phyloP scores from a whole-genome alignment of 1,284 basidiomycete genomes.

The Ustilago crameri region DNA sequence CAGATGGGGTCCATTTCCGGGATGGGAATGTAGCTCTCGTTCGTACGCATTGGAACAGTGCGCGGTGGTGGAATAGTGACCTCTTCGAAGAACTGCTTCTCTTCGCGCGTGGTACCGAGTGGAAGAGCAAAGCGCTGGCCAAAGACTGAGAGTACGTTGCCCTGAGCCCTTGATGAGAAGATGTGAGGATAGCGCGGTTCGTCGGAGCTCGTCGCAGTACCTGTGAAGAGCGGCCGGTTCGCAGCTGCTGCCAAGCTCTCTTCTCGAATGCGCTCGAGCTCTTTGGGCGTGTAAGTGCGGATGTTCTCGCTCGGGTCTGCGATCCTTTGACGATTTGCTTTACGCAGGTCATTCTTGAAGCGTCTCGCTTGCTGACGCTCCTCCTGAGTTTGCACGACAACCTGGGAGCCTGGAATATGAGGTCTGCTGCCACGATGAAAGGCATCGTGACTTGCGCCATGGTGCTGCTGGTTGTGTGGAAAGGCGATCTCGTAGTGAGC shows the following conservation, averaged over 20 bases:
- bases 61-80: slow-evolving; percentile 88
- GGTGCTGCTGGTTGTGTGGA: slow-evolving; percentile 42
- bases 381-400: slow-evolving; percentile 63
- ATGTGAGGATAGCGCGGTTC: slow-evolving; percentile 81
- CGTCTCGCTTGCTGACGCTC: slow-evolving; percentile 62
- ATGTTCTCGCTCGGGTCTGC: slow-evolving; percentile 29
- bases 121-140: slow-evolving; percentile 84
- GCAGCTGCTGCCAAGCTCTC: slow-evolving; percentile 76
- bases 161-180: slow-evolving; percentile 79
- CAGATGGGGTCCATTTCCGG: slow-evolving; percentile 82
- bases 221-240: slow-evolving; percentile 76
- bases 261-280: slow-evolving; percentile 77
- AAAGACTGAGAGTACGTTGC: slow-evolving; percentile 78
- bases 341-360: slow-evolving; percentile 53
- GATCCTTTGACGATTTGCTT: slow-evolving; percentile 24
- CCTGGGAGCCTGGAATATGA: slow-evolving; percentile 65
- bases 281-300: slow-evolving; percentile 71
- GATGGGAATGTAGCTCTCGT: slow-evolving; percentile 81
- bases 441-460: slow-evolving; percentile 8
- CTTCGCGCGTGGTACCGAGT: slow-evolving; percentile 79
- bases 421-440: slow-evolving; percentile 43
- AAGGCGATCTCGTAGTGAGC: slow-evolving; percentile 19
- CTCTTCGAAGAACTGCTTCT: slow-evolving; percentile 75
- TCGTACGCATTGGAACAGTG: slow-evolving; percentile 78
- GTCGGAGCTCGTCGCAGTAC: slow-evolving; percentile 74